Conservation (phyloP, 345 rosid species). For the Brassica nigra region DNA sequence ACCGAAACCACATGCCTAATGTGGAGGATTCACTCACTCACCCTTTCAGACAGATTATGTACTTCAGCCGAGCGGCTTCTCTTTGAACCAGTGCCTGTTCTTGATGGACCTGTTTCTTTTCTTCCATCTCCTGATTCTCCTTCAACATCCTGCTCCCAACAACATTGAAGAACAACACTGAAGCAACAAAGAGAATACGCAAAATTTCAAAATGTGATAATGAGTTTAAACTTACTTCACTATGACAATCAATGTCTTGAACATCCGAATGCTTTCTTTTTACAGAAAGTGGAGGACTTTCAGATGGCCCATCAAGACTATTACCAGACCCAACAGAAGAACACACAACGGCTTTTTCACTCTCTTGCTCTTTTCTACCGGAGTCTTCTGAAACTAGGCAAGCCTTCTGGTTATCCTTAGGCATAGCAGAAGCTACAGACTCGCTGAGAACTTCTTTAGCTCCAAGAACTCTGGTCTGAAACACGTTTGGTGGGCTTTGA, state of each 20-base stretch:
- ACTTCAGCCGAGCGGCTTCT: conserved; percentile 95
- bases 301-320: conserved; percentile 57
- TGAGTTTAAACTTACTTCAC: conserved; percentile 57
- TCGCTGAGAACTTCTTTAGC: conserved; percentile 42
- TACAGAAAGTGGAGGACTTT: conserved; percentile 51
- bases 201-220: neutral
- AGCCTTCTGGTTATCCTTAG: conserved; percentile 46
- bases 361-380: conserved; percentile 43
- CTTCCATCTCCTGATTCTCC: conserved; percentile 61
- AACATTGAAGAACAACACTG: neutral
- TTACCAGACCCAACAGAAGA: conserved; percentile 84
- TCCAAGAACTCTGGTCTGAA: conserved; percentile 45
- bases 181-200: neutral
- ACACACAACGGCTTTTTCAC: conserved; percentile 63
- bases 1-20: neutral
- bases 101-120: conserved; percentile 45
- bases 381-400: conserved; percentile 42
- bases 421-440: conserved; percentile 38
- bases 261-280: conserved; percentile 63
- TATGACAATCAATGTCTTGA: conserved; percentile 64
- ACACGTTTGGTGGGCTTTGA: conserved; percentile 35
- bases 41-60: conserved; percentile 96
- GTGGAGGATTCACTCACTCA: conserved; percentile 39
- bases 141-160: conserved; percentile 62
- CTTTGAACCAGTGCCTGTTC: conserved; percentile 57